phyloP scores from a whole-genome alignment of 202 grass and related monocot species.

The Eragrostis tef region DNA sequence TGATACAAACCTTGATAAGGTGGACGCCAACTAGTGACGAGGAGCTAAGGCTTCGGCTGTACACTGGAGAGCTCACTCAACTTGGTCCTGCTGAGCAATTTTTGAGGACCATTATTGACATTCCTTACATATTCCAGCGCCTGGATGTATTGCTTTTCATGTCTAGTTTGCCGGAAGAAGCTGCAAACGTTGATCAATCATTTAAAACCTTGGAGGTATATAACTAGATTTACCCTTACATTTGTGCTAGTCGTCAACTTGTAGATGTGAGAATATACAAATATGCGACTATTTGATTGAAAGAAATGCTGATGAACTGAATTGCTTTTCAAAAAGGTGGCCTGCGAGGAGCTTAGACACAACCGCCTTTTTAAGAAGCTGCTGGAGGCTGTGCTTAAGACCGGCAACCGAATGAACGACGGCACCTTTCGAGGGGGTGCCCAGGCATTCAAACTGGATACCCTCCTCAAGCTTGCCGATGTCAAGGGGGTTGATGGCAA shows the following conservation, averaged over 20 bases:
- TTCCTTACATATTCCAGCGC: conserved; percentile 75
- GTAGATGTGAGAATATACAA: not conserved
- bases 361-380: conserved; percentile 83
- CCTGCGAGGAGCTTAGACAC: conserved; percentile 71
- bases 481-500: conserved; percentile 84
- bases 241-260: not conserved
- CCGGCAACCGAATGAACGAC: conserved; percentile 87
- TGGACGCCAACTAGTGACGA: conserved; percentile 73
- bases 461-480: conserved; percentile 80
- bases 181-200: conserved; percentile 48
- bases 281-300: not conserved
- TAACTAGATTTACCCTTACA: no score
- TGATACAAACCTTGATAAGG: conserved; percentile 71
- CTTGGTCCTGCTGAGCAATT: conserved; percentile 75
- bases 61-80: conserved; percentile 59
- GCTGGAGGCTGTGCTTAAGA: conserved; percentile 90
- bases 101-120: conserved; percentile 64
- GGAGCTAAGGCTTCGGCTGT: conserved; percentile 64
- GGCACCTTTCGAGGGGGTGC: conserved; percentile 89
- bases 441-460: conserved; percentile 95
- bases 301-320: not conserved
- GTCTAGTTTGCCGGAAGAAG: conserved; percentile 70
- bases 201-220: conserved; percentile 71
- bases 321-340: conserved; percentile 46
- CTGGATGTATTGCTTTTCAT: conserved; percentile 75